These are phyloP conservation scores for Lagerstroemia speciosa DNA, from an alignment of 345 rosid genomes.

Conservation along the genomic window DNA sequence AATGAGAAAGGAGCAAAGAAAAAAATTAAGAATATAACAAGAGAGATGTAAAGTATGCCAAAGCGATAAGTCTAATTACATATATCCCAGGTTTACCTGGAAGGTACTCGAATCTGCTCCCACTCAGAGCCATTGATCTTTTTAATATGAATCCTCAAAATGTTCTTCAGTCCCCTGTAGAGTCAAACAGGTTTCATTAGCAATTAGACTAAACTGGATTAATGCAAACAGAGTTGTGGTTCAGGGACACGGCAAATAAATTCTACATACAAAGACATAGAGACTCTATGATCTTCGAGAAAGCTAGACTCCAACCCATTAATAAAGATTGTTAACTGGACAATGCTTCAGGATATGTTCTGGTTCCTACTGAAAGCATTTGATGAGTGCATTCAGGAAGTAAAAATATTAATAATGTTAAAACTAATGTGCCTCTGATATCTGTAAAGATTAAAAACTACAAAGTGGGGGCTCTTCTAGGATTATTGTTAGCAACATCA, in stretches of 20 bases:
- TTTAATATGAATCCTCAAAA: slow-evolving; percentile 66
- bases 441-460: neutral
- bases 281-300: too few relatives aligned
- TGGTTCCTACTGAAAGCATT: neutral
- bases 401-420: neutral
- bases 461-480: neutral
- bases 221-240: neutral
- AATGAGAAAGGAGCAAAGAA: neutral
- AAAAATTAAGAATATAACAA: neutral
- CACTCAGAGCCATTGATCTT: slow-evolving; percentile 76
- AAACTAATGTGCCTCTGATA: neutral
- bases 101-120: slow-evolving; percentile 79
- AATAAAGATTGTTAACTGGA: too few relatives aligned
- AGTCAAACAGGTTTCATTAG: neutral
- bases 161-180: slow-evolving; percentile 83
- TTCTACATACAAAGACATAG: too few relatives aligned
- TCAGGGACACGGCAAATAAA: neutral
- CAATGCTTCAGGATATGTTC: neutral
- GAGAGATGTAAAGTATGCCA: neutral
- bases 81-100: slow-evolving; percentile 42
- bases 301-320: too few relatives aligned
- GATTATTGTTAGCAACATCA: neutral
- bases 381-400: neutral
- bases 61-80: neutral
- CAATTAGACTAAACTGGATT: neutral